A percentile compares a stretch with the other conserved stretches of the same genome.
Conservation (phyloP, 768 basidiomycete genomes). For the Kwoniella mangroviensis region DNA sequence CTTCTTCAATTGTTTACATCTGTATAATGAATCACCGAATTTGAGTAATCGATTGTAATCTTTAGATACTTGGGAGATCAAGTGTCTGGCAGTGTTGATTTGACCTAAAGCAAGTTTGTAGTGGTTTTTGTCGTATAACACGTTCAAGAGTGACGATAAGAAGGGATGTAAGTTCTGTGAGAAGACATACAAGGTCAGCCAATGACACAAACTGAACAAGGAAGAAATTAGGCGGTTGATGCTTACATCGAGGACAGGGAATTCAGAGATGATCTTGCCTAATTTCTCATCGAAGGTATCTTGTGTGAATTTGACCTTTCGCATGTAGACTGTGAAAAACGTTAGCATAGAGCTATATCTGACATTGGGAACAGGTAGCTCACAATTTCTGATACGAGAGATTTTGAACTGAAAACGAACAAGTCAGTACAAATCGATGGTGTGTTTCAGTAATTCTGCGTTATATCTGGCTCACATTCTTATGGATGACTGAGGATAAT, state of each 20-base stretch:
- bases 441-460: background rate
- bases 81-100: slow-evolving; percentile 89
- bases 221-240: background rate
- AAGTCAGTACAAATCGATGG: background rate
- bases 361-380: background rate
- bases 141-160: slow-evolving; percentile 92
- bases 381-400: slow-evolving; percentile 83
- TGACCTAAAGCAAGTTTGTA: slow-evolving; percentile 99
- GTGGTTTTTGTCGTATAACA: slow-evolving; percentile 99
- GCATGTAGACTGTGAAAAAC: slow-evolving; percentile 71
- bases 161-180: slow-evolving; percentile 91
- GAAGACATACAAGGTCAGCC: background rate
- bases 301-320: slow-evolving; percentile 99
- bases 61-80: slow-evolving; percentile 95
- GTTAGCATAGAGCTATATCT: slow-evolving; percentile 10
- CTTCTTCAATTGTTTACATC: slow-evolving; percentile 97
- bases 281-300: slow-evolving; percentile 96
- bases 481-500: slow-evolving; percentile 78
- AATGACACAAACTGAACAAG: background rate
- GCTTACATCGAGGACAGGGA: slow-evolving; percentile 94
- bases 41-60: slow-evolving; percentile 96
- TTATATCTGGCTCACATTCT: slow-evolving; percentile 65
- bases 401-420: slow-evolving; percentile 74
- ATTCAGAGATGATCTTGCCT: slow-evolving; percentile 88
- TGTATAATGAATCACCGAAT: slow-evolving; percentile 95